Percentiles rank a stretch among this genome's conserved stretches.
Evolutionary conservation across 345 rosid species (phyloP).

Genomic region (Rhodomyrtus tomentosa): DNA sequence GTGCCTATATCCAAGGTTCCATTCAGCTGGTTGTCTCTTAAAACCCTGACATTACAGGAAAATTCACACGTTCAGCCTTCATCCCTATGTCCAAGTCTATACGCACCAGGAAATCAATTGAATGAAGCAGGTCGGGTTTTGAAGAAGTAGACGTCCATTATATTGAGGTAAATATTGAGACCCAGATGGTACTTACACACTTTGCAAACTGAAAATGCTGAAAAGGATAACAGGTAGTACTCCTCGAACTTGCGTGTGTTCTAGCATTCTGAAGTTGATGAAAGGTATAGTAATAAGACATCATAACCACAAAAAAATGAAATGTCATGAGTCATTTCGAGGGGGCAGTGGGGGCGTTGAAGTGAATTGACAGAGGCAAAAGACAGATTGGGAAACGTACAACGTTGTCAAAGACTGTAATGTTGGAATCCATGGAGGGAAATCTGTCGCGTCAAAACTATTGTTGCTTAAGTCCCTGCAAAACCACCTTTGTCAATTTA

Average conservation of each 20-base stretch:
- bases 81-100: background rate
- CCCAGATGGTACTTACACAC: constrained; percentile 40
- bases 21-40: constrained; percentile 36
- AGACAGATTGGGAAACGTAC: constrained; percentile 27
- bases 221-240: constrained; percentile 41
- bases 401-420: constrained; percentile 45
- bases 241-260: constrained; percentile 36
- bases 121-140: background rate
- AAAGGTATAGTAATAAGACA: background rate
- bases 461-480: constrained; percentile 86
- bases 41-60: constrained; percentile 16
- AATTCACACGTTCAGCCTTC: background rate
- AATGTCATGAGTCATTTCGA: background rate
- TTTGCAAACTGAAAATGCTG: constrained; percentile 45
- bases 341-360: background rate
- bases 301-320: background rate
- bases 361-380: background rate
- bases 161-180: background rate
- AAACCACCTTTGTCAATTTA: background rate
- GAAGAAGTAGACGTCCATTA: background rate
- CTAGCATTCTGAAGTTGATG: constrained; percentile 44
- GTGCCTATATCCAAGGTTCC: constrained; percentile 46
- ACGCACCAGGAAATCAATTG: background rate
- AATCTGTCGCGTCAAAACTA: constrained; percentile 24
- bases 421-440: constrained; percentile 55